A percentile compares a stretch with the other conserved stretches of the same genome.
Evolutionary conservation across 805 yeast species (phyloP).

Genomic region (Starmerella gropengiesseri): DNA sequence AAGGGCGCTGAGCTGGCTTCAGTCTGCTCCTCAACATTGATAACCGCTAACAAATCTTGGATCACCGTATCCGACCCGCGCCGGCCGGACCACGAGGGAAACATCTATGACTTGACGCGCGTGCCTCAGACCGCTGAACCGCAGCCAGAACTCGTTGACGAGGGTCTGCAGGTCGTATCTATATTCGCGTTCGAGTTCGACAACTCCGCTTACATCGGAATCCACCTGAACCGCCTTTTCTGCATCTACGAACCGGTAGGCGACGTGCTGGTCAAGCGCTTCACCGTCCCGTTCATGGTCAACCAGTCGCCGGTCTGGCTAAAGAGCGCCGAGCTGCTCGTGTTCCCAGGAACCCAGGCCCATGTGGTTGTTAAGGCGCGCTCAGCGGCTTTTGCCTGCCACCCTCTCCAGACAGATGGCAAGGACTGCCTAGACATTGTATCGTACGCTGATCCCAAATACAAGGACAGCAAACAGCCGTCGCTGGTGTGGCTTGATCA

Average conservation of each 20-base stretch:
- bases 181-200: slow-evolving; percentile 9
- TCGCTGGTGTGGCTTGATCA: slow-evolving; percentile 15
- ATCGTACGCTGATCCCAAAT: slow-evolving; percentile 4
- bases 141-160: not conserved
- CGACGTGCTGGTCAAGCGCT: slow-evolving; percentile 13
- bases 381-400: slow-evolving; percentile 9
- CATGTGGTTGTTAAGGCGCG: slow-evolving; percentile 13
- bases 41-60: not conserved
- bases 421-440: slow-evolving; percentile 6
- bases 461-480: slow-evolving; percentile 4
- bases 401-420: slow-evolving; percentile 8
- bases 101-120: not conserved
- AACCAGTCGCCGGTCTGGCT: slow-evolving; percentile 16
- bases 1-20: not conserved
- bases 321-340: slow-evolving; percentile 2
- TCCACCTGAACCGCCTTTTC: slow-evolving; percentile 16
- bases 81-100: not conserved
- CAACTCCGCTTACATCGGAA: slow-evolving; percentile 29
- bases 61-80: not conserved
- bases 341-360: slow-evolving; percentile 14
- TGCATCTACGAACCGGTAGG: slow-evolving; percentile 16
- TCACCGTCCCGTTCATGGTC: slow-evolving; percentile 16
- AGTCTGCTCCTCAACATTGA: not conserved
- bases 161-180: not conserved
- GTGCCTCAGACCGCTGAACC: not conserved